These are phyloP conservation scores for Lodderomyces parapsilosis DNA, from an alignment of 1,139 yeast species.

Conservation along the genomic window DNA sequence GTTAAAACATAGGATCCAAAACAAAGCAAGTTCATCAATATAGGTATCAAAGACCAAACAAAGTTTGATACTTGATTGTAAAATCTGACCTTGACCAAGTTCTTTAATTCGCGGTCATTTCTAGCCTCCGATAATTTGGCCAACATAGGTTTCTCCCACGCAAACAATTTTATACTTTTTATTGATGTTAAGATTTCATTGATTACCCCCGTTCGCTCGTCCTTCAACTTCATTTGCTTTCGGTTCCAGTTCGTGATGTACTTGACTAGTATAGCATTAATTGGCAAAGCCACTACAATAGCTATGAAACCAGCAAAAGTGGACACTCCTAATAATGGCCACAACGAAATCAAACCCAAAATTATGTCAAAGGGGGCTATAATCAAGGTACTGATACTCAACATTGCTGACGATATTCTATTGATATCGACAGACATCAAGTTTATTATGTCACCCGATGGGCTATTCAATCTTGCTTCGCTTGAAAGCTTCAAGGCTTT, in stretches of 20 bases:
- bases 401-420: constrained; percentile 22
- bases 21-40: constrained; percentile 26
- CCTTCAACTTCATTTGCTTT: constrained; percentile 64
- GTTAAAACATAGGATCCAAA: constrained; percentile 22
- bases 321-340: constrained; percentile 29
- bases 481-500: constrained; percentile 31
- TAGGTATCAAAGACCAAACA: constrained; percentile 34
- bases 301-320: constrained; percentile 30
- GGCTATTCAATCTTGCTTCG: constrained; percentile 25
- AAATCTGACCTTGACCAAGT: constrained; percentile 24
- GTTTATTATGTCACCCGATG: constrained; percentile 36
- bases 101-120: constrained; percentile 29
- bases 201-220: constrained; percentile 30
- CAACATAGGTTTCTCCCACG: constrained; percentile 37
- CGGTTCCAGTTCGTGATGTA: constrained; percentile 49
- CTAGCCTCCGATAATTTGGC: constrained; percentile 26
- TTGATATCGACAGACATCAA: constrained; percentile 34
- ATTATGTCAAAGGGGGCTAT: constrained; percentile 27
- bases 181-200: constrained; percentile 34
- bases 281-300: constrained; percentile 28
- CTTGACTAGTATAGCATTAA: constrained; percentile 38
- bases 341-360: constrained; percentile 23
- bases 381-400: constrained; percentile 23
- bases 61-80: constrained; percentile 25
- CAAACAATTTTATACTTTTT: constrained; percentile 33